Base-by-base conservation (phyloP, 805 yeast genomes). In the Lachancea lanzarotensis region DNA sequence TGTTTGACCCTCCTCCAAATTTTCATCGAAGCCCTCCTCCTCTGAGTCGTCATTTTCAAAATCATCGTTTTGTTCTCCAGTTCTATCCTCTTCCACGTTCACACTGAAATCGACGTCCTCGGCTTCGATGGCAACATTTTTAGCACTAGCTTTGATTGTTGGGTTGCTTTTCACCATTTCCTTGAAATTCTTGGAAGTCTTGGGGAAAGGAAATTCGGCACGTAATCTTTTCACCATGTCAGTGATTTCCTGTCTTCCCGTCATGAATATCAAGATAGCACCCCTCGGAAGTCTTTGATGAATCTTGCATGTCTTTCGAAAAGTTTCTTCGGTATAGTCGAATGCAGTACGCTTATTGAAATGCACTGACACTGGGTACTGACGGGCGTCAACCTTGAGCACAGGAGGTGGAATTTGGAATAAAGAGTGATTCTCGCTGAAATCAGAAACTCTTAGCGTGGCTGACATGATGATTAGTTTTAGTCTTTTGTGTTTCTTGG, bases 401-500 rank as follows among this genome's bases (percentile, higher is more conserved):
- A 95, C 78, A 2, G 98, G 98, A 1, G 98, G 98, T 0, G 85
- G 81, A 0, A 58, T 55, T 15, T 72, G 64, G 57, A 95, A 93
- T 27, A 95, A 68, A 1, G 73, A 66, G 13, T 65, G 60, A 62
- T 93, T 93, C 56, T 89, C 95, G 42, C 96, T 79, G 59, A 93
- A 93, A 63, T 93, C 99, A 13, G 91, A 68, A 0, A 93, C 98
- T 55, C 98, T 74, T 47, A 93, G 73, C 0, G 99, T 93, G 15
- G 99, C 99, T 36, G 98, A 90, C 99, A 93, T 93, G 55, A 93
- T 82, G 22, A 93, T 76, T 47, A 93, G 66, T 62, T 91, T 93
- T 48, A 93, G 70, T 11, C 84, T 89, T 49, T 74, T 78, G 55
- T 66, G 64, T 25, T 67, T 70, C 0, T 43, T 35, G 1, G 84